phyloP scores from a whole-genome alignment of 1,284 basidiomycete species.

The Schizophyllum commune region DNA sequence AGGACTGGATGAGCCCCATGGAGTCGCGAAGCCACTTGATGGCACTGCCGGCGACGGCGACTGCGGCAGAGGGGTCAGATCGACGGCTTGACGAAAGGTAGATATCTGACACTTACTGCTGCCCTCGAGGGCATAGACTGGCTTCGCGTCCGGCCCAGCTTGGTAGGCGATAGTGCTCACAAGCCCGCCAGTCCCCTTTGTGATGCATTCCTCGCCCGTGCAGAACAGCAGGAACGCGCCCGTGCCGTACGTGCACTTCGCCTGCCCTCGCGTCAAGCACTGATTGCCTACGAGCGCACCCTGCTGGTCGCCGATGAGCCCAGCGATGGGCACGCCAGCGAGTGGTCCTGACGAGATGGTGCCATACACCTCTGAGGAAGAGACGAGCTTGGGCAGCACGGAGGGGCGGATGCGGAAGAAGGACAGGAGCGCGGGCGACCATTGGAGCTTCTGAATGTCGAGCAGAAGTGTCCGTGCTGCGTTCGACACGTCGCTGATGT shows the following conservation, averaged over 20 bases:
- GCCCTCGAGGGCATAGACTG: slow-evolving; percentile 92
- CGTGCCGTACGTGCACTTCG: slow-evolving; percentile 94
- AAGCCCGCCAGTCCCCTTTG: slow-evolving; percentile 36
- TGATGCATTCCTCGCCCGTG: slow-evolving; percentile 83
- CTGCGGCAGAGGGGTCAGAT: slow-evolving; percentile 25
- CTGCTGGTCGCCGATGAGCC: slow-evolving; percentile 95
- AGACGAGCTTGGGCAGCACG: slow-evolving; percentile 83
- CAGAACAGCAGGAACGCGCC: slow-evolving; percentile 95
- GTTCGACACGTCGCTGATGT: slow-evolving; percentile 94
- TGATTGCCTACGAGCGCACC: slow-evolving; percentile 96
- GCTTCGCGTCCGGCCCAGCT: slow-evolving; percentile 69
- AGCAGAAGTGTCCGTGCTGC: slow-evolving; percentile 94
- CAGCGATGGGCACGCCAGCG: slow-evolving; percentile 78
- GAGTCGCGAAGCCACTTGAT: slow-evolving; percentile 97
- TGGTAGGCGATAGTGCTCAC: slow-evolving; percentile 68
- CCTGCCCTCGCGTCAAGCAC: slow-evolving; percentile 77
- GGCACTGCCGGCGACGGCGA: slow-evolving; percentile 92
- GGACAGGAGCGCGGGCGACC: slow-evolving; percentile 77
- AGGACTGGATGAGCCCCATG: slow-evolving; percentile 76
- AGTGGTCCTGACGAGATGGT: slow-evolving; percentile 63
- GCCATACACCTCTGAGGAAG: slow-evolving; percentile 91
- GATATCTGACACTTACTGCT: slow-evolving; percentile 52
- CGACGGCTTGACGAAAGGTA: background rate
- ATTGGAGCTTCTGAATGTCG: slow-evolving; percentile 75
- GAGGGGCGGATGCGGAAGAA: slow-evolving; percentile 83